Evolutionary conservation across 2,329 filamentous ascomycete species (phyloP), one percentile per base, ranked within the genome.

Genomic region (Atkinsonella hypoxylon): DNA sequence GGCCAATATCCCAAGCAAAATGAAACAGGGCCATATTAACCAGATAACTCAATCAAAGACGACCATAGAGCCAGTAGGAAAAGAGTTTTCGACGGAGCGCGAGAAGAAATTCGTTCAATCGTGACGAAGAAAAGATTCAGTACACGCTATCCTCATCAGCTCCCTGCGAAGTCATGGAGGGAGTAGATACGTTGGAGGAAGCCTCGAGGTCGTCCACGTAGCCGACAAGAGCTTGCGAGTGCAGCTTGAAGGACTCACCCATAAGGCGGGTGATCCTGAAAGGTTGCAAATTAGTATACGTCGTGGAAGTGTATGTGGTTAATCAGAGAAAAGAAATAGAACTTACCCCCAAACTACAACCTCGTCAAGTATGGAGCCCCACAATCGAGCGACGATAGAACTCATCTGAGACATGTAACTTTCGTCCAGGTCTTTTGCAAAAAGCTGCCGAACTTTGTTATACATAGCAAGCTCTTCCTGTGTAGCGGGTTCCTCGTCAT

Each of bases 301-400:
- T 32, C 8, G n/a, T 7, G 9, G 48, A 48, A 31, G 26, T 42
- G 42, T 15, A 13, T 30, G 43, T 15, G 31, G 32, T 34, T 20
- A 11, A 39, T 31, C 5, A 32, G 26, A 22, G n/a, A 39, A 26
- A 20, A 6, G 34, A 15, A 36, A 30, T 17, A 11, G 26, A 44
- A 86, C 89, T 81, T 84, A 95, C 89, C 93, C 93, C 93, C 93
- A 97, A 54, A 98, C 93, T 59, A 97, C 91, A 56, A 97, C 93
- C 71, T 96, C 93, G 65, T 97, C 93, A 57, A 97, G 83, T 85
- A 97, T 96, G 56, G 89, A 91, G 61, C 91, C 93, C 93, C 93
- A 98, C 44, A 97, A 81, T 61, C 88, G 83, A 55, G 91, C 90
- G 42, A 98, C 91, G 48, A 89, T 89, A n/a, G 90, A 93, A 73